Percentiles rank a stretch among this genome's conserved stretches.
Evolutionary conservation across 192 early-diverging fungal genomes (phyloP).

Genomic region (Funneliformis geosporum): DNA sequence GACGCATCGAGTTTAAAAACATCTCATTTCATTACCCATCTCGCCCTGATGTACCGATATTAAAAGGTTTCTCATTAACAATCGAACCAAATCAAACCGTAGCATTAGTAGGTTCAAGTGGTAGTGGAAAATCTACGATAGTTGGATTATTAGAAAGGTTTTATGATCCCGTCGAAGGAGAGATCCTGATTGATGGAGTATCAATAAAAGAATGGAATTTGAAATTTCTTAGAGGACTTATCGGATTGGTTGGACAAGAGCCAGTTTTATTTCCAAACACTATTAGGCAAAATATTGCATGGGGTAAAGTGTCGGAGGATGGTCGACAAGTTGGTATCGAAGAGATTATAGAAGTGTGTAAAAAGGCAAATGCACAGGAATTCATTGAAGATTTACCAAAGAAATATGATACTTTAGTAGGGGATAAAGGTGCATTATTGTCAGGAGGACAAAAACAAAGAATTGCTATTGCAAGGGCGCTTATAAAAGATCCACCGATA

Average conservation of each 20-base stretch:
- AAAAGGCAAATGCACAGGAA: constrained; percentile 71
- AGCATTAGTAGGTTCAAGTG: constrained; percentile 89
- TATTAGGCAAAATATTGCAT: constrained; percentile 79
- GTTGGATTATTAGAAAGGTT: constrained; percentile 82
- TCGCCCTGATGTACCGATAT: constrained; percentile 76
- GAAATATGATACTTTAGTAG: constrained; percentile 90
- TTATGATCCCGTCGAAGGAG: constrained; percentile 66
- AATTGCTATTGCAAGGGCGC: constrained; percentile 91
- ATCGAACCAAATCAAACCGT: constrained; percentile 74
- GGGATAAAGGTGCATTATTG: constrained; percentile 75
- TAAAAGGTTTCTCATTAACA: constrained; percentile 66
- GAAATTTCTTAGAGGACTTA: constrained; percentile 66
- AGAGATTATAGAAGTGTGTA: constrained; percentile 66
- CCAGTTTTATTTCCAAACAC: constrained; percentile 81
- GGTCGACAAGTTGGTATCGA: constrained; percentile 67
- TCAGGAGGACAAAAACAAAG: constrained; percentile 92
- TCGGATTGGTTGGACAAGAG: constrained; percentile 59
- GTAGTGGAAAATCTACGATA: constrained; percentile 83
- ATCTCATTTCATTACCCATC: constrained; percentile 84
- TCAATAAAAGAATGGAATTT: constrained; percentile 74
- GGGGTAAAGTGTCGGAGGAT: constrained; percentile 34
- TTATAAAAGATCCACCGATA: constrained; percentile 85
- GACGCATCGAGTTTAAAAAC: constrained; percentile 70
- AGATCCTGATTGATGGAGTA: constrained; percentile 69
- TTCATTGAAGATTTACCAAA: constrained; percentile 74